phyloP scores from a whole-genome alignment of 768 basidiomycete species.

The Amanita inopinata region DNA sequence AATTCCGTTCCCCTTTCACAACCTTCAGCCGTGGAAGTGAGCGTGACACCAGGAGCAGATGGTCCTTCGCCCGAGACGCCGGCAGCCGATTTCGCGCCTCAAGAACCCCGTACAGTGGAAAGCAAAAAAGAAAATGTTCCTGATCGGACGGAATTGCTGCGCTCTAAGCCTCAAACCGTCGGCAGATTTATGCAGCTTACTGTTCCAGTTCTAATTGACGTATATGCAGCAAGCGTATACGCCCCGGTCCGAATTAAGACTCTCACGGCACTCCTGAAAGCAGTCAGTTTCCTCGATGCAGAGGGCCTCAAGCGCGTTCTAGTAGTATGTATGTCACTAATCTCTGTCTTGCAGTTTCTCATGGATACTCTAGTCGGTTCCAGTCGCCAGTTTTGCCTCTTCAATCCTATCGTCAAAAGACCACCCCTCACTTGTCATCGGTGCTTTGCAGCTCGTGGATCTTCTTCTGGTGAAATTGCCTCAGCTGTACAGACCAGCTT shows the following conservation, averaged over 20 bases:
- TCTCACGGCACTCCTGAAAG: conserved; percentile 79
- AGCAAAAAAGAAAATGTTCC: conserved; percentile 24
- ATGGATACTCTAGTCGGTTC: conserved; percentile 58
- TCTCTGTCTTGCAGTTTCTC: conserved; percentile 6
- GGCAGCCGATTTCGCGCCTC: conserved; percentile 21
- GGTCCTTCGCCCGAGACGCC: conserved; percentile 20
- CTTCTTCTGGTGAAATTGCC: conserved; percentile 80
- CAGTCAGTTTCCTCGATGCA: conserved; percentile 78
- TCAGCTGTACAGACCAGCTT: conserved; percentile 75
- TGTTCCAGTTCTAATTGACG: conserved; percentile 91
- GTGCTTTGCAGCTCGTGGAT: conserved; percentile 89
- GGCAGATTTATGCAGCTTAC: conserved; percentile 80
- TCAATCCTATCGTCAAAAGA: conserved; percentile 91
- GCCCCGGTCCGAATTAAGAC: conserved; percentile 84
- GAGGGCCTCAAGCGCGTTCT: conserved; percentile 71
- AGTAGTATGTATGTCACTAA: conserved; percentile 39
- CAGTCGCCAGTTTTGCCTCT: conserved; percentile 90
- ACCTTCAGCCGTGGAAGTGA: conserved; percentile 14
- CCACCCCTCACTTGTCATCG: conserved; percentile 76
- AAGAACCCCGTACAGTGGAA: conserved; percentile 24
- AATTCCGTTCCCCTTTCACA: conserved; percentile 19
- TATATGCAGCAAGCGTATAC: conserved; percentile 97
- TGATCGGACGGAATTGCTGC: conserved; percentile 68
- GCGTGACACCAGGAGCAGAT: conserved; percentile 17
- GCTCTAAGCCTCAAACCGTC: conserved; percentile 66